Base-by-base conservation (phyloP, 208 protist genomes). In the Crithidia expoeki region DNA sequence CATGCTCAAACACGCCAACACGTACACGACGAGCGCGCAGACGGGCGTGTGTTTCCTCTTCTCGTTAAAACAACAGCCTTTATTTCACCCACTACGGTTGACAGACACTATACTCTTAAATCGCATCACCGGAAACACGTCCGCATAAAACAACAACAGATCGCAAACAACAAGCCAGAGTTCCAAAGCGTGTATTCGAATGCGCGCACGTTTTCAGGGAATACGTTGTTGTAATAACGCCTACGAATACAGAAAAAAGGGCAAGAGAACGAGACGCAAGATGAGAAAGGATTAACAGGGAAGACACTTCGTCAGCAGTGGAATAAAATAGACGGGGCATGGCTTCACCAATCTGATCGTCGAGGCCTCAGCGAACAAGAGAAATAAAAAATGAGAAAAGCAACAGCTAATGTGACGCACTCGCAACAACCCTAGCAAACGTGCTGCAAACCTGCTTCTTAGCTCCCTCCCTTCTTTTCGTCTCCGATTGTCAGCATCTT, bases 401-500 rank as follows among this genome's bases (percentile, higher is more conserved):
- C 44, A n/a, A 56, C 1, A 3, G 16, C n/a, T n/a, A n/a, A n/a
- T n/a, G n/a, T n/a, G n/a, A n/a, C n/a, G n/a, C n/a, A n/a, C n/a
- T n/a, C n/a, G n/a, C n/a, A n/a, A n/a, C n/a, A n/a, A n/a, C n/a
- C n/a, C n/a, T n/a, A 33, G 5, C 14, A 32, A 42, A 19, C 9
- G 36, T 12, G 36, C 9, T 40, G 36, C 12, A 12, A 12, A 40
- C 5, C 12, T 40, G 17, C 30, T 46, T n/a, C 33, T 34, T 19
- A 17, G 6, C 33, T 19, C 32, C 56, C 44, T 36, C 46, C 32
- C 59, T 14, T 50, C 23, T 50, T 65, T 64, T 27, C 56, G 32
- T 51, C 28, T 42, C 33, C 23, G 1, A 66, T 42, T 17, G 5
- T 17, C 32, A 16, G 2, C 4, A 46, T 27, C 3, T 19, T 28